A percentile compares a stretch with the other conserved stretches of the same genome.
phyloP scores from a whole-genome alignment of 805 yeast species.

The Brettanomyces nanus region DNA sequence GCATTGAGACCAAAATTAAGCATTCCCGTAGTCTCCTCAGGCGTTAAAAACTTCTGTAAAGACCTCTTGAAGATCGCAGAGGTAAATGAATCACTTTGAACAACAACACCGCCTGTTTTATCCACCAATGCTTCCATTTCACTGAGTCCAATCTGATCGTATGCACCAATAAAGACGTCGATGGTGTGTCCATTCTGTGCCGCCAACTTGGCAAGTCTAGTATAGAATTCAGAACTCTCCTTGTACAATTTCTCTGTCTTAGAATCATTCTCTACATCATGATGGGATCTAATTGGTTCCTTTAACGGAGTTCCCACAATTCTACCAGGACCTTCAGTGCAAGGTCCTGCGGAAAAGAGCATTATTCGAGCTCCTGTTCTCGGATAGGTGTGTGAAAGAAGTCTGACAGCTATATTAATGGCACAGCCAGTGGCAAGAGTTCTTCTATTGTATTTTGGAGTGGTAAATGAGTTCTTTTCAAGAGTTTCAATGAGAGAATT shows the following conservation, averaged over 20 bases:
- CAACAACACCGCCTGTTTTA: slow-evolving; percentile 55
- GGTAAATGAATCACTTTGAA: slow-evolving; percentile 56
- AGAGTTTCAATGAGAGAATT: slow-evolving; percentile 41
- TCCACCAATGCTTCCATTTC: slow-evolving; percentile 56
- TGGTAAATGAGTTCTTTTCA: slow-evolving; percentile 41
- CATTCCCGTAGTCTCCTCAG: slow-evolving; percentile 26
- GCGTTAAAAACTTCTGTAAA: slow-evolving; percentile 40
- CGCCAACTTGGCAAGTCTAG: slow-evolving; percentile 37
- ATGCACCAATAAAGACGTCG: slow-evolving; percentile 54
- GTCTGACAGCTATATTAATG: slow-evolving; percentile 36
- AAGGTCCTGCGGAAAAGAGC: slow-evolving; percentile 54
- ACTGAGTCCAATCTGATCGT: slow-evolving; percentile 59
- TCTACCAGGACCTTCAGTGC: slow-evolving; percentile 58
- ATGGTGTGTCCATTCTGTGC: slow-evolving; percentile 46
- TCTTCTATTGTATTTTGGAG: slow-evolving; percentile 35
- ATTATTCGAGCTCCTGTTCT: slow-evolving; percentile 47
- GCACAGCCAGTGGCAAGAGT: slow-evolving; percentile 56
- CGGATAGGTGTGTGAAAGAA: slow-evolving; percentile 31
- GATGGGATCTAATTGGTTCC: slow-evolving; percentile 61
- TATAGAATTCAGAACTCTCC: slow-evolving; percentile 40
- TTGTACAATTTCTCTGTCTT: slow-evolving; percentile 31
- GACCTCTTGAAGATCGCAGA: slow-evolving; percentile 66
- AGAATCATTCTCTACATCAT: slow-evolving; percentile 43
- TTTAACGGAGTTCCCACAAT: slow-evolving; percentile 49
- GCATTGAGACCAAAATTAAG: slow-evolving; percentile 51